Conservation (phyloP, 176 grass and related monocot genomes). For the Oryza meridionalis region DNA sequence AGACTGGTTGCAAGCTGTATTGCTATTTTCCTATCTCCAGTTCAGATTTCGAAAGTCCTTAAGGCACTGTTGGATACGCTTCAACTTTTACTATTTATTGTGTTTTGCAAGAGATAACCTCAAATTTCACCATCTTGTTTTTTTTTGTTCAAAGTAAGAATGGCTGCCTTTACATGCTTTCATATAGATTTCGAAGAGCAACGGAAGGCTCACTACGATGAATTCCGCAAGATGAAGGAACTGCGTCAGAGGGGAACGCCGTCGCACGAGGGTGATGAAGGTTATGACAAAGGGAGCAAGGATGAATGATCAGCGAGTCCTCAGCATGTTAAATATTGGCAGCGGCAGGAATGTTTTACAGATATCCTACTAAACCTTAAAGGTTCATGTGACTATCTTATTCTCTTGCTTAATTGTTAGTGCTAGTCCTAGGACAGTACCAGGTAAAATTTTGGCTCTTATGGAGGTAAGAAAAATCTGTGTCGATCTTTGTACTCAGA, state of each 20-base stretch:
- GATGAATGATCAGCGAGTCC: slow-evolving; percentile 2
- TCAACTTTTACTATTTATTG: slow-evolving; percentile 1
- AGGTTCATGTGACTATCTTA: not conserved
- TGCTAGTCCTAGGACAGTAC: not conserved
- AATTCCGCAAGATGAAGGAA: slow-evolving; percentile 81
- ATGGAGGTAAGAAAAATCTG: not conserved
- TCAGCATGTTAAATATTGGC: not conserved
- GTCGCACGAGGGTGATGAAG: slow-evolving; percentile 50
- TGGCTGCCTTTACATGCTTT: not conserved
- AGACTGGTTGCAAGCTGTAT: not conserved
- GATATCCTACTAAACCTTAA: not conserved
- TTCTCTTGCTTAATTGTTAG: not conserved
- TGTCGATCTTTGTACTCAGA: not conserved
- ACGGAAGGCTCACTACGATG: slow-evolving; percentile 75
- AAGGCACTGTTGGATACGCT: not conserved
- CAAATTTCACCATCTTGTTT: no score
- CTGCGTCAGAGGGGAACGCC: slow-evolving; percentile 55
- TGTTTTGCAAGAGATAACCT: not conserved
- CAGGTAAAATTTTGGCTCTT: not conserved
- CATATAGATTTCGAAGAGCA: slow-evolving; percentile 71
- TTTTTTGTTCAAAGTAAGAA: no score
- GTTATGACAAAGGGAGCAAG: not conserved
- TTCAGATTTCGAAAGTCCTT: not conserved
- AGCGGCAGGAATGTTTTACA: not conserved
- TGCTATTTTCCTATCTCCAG: not conserved